Evolutionary conservation across 169 alveolate species (phyloP).

Genomic region (Besnoitia besnoiti): DNA sequence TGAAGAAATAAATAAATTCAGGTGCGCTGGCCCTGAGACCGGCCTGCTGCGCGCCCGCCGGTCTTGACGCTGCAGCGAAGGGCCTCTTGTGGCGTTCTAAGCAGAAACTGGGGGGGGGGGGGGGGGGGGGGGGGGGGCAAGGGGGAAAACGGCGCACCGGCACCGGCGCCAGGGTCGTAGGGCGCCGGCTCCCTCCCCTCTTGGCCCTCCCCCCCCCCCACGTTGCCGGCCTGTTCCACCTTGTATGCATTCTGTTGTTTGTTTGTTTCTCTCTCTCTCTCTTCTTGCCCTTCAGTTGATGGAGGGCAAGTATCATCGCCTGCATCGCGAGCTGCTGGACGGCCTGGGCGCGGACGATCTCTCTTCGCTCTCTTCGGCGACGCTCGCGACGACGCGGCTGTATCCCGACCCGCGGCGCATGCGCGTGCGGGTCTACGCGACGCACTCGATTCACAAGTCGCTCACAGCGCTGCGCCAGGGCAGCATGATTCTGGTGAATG

Average conservation of each 20-base stretch:
- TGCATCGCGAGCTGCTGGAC: slow-evolving; percentile 63
- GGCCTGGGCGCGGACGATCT: slow-evolving; percentile 66
- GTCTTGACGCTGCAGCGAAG: no score
- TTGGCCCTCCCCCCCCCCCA: neutral
- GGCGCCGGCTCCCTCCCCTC: neutral
- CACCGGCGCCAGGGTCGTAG: neutral
- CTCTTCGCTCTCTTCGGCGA: slow-evolving; percentile 61
- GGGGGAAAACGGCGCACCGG: neutral
- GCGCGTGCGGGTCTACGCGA: slow-evolving; percentile 77
- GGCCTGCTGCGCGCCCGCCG: no score
- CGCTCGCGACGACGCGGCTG: slow-evolving; percentile 67
- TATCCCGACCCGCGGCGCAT: slow-evolving; percentile 71
- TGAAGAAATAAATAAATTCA: no score
- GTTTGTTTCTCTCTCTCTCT: neutral
- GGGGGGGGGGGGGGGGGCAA: no score
- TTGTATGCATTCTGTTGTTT: no score
- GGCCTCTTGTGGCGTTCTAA: no score
- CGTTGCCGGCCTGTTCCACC: no score
- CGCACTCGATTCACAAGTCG: slow-evolving; percentile 76
- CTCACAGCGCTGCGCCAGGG: slow-evolving; percentile 77
- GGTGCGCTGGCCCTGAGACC: no score
- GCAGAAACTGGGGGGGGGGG: no score
- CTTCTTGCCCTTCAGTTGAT: slow-evolving; percentile 10
- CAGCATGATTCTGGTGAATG: slow-evolving; percentile 73
- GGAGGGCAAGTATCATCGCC: slow-evolving; percentile 70